phyloP scores from a whole-genome alignment of 75 land plant species.

The Pseudotsuga menziesii region DNA sequence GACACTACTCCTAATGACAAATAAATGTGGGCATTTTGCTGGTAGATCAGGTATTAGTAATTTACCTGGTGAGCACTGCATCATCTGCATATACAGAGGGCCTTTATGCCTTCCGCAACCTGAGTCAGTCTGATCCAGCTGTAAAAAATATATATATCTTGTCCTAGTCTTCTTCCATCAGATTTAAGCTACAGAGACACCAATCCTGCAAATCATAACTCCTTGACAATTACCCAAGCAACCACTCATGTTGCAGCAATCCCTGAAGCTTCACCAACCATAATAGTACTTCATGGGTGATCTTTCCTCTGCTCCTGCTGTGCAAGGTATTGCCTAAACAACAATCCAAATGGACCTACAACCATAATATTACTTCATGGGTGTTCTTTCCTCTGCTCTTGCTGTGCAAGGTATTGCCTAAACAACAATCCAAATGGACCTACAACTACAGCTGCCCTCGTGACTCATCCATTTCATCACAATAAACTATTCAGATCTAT shows the following conservation, averaged over 20 bases:
- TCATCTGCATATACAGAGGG: too few species aligned
- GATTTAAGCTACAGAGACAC: not conserved
- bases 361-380: too few species aligned
- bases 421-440: not conserved
- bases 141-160: not conserved
- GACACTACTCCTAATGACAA: not conserved
- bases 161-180: too few species aligned
- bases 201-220: not conserved
- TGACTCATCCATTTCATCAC: slow-evolving; percentile 1
- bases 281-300: too few species aligned
- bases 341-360: not conserved
- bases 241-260: not conserved
- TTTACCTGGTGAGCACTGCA: not conserved
- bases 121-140: not conserved
- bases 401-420: too few species aligned
- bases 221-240: not conserved
- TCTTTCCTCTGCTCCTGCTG: too few species aligned
- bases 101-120: not conserved
- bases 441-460: not conserved
- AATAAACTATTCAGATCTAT: not conserved
- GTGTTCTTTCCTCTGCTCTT: too few species aligned
- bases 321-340: not conserved
- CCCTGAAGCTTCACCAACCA: slow-evolving; percentile 4
- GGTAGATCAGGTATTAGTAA: not conserved
- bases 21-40: not conserved